Percentiles rank a stretch among this genome's conserved stretches.
Conservation (phyloP, 495 filamentous ascomycete species). For the Tuber aestivum region DNA sequence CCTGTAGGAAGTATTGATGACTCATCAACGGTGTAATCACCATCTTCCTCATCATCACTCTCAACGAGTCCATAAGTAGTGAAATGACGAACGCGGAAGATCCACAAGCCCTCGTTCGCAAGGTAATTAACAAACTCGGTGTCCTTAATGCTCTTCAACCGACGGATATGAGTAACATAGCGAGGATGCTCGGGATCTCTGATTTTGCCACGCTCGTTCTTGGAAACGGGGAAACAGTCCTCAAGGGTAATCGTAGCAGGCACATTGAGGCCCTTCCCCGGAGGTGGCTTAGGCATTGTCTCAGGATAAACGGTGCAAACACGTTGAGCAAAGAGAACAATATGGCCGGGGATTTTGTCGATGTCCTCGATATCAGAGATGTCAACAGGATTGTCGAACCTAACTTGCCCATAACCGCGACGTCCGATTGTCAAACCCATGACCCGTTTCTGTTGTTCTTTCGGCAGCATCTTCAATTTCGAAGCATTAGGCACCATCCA, state of each 20-base stretch:
- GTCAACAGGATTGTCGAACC: constrained; percentile 76
- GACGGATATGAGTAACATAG: constrained; percentile 73
- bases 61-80: constrained; percentile 92
- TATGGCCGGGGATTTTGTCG: constrained; percentile 62
- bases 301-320: constrained; percentile 81
- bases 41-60: constrained; percentile 65
- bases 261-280: constrained; percentile 84
- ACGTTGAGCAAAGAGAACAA: constrained; percentile 68
- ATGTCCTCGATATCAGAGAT: constrained; percentile 62
- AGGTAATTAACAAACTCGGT: constrained; percentile 79
- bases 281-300: constrained; percentile 63
- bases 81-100: constrained; percentile 87
- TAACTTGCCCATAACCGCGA: constrained; percentile 67
- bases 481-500: constrained; percentile 71
- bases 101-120: constrained; percentile 72
- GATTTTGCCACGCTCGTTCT: constrained; percentile 49
- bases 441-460: constrained; percentile 64
- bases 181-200: constrained; percentile 50
- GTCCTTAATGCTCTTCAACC: constrained; percentile 66
- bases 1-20: constrained; percentile 24
- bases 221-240: constrained; percentile 80
- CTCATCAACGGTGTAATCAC: constrained; percentile 50
- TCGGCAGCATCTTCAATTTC: constrained; percentile 67
- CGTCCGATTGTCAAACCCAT: constrained; percentile 73
- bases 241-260: constrained; percentile 76